phyloP scores from a whole-genome alignment of 495 filamentous ascomycete species.

The Lepidopterella palustris region DNA sequence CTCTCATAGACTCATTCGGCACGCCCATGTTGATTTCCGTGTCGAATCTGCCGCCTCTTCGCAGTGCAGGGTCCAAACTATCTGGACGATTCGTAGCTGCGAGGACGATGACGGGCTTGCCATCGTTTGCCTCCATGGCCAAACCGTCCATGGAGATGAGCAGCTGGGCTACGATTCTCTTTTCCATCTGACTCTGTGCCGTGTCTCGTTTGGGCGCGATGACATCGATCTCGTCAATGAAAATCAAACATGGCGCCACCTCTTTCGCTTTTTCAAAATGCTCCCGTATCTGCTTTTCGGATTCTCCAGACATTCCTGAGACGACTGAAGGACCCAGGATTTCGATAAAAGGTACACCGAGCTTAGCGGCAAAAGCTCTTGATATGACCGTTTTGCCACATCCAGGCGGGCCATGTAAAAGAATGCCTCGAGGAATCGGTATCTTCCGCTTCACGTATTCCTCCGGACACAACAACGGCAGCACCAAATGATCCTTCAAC shows the following conservation, averaged over 20 bases:
- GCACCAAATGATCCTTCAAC: conserved; percentile 71
- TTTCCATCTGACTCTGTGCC: conserved; percentile 96
- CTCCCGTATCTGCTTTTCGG: conserved; percentile 88
- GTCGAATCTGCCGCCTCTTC: conserved; percentile 81
- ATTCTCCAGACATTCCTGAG: conserved; percentile 93
- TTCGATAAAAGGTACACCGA: conserved; percentile 80
- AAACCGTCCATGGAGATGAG: conserved; percentile 65
- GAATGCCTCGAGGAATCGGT: conserved; percentile 76
- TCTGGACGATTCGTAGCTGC: conserved; percentile 93
- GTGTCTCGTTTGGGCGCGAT: conserved; percentile 92
- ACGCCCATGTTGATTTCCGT: conserved; percentile 95
- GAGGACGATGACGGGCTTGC: conserved; percentile 87
- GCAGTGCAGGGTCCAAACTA: conserved; percentile 77
- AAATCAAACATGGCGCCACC: conserved; percentile 84
- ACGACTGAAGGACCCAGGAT: conserved; percentile 86
- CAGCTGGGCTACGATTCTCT: conserved; percentile 88
- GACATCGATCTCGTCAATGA: conserved; percentile 94
- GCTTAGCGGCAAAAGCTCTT: conserved; percentile 78
- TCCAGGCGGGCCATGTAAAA: conserved; percentile 87
- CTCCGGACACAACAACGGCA: conserved; percentile 63
- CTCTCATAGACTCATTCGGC: conserved; percentile 74
- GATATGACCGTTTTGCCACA: conserved; percentile 95
- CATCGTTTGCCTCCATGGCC: conserved; percentile 69
- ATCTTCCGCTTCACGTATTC: conserved; percentile 54
- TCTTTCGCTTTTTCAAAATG: conserved; percentile 84